Base-by-base conservation (phyloP, 2,329 filamentous ascomycete species). In the Magnaporthiopsis poae region DNA sequence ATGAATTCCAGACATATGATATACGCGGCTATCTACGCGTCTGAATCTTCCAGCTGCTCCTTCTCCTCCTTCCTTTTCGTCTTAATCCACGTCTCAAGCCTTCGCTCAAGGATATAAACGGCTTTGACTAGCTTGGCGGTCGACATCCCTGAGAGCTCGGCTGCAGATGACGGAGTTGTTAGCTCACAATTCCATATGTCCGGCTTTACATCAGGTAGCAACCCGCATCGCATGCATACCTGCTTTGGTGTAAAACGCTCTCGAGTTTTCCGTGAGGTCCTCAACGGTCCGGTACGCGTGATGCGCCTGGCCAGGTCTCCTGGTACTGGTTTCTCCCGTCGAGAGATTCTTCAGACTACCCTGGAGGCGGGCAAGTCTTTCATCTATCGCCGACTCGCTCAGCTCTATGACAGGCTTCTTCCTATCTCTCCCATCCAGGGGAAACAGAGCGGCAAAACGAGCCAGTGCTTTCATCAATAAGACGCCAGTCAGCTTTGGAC, bases 191-290 rank as follows among this genome's bases (percentile, higher is more conserved):
- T 33, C n/a, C 60, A 29, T n/a, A 8, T 5, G 18, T 21, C 3
- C 15, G 4, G 5, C 18, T 21, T 5, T 52, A 8, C 39, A 29
- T 12, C 39, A 18, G 59, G n/a, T 27, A 56, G 21, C 12, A 18
- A 21, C 27, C 11, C n/a, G 18, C 29, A 7, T 36, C 29, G 18
- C 21, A 7, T n/a, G 56, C 61, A 13, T 62, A 71, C 81, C 80
- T 59, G 78, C 78, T 68, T 76, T 75, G 15, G 73, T 72, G 68
- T 81, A 82, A 62, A 84, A 79, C 0, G 71, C 69, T 61, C 73
- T 80, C 0, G 79, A 80, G 3, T 71, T 69, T 9, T 75, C 74
- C 0, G 79, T 76, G 36, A 84, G 73, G 11, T 84, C 80, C 5
- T 77, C 75, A n/a, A 75, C 71, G 5, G 67, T 75, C 21, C 77